Evolutionary conservation across 106 monocot species (phyloP), one percentile per base, ranked within the genome.

Genomic region (Iris macrosiphon): DNA sequence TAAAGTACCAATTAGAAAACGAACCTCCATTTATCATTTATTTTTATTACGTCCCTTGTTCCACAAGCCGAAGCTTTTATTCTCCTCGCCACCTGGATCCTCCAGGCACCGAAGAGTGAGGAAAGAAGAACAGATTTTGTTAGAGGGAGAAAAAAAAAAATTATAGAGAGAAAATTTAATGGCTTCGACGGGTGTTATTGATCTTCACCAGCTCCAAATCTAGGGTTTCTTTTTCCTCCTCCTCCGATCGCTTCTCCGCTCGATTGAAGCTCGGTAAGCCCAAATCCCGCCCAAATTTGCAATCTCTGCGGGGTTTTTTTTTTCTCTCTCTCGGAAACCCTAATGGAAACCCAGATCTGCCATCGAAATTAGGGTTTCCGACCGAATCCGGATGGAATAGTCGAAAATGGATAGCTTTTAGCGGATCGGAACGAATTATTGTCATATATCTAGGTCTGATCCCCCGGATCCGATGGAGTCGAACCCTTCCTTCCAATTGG

Each of bases 401-500:
- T 31, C 25, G 40, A 14, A n/a, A 40, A 31, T 32, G 20, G 16
- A 52, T 31, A 7, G 16, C 17, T 18, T 24, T 21, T 32, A 37
- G 37, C 4, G 1, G 26, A 21, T 51, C 13, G 29, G 28, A 14
- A 39, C 31, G 30, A 17, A 52, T 4, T 29, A 1, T 52, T 52
- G 6, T 1, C 31, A 4, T 23, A 31, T 52, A 31, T 52, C 25
- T 20, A 15, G 37, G 15, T 14, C 3, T 6, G 4, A 6, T 35
- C 10, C 34, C 29, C 1, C 51, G 29, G 46, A 57, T 55, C 57
- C 39, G 41, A 77, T 80, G 68, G 64, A 76, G 29, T 66, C 71
- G 75, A 34, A 40, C 69, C 41, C 48, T 45, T 62, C 61, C 6
- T 55, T 72, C 50, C 64, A 63, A 45, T 17, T 73, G 33, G 83